Evolutionary conservation across 208 protist species (phyloP), one percentile per base, ranked within the genome.

Genomic region (Lotmaria passim): DNA sequence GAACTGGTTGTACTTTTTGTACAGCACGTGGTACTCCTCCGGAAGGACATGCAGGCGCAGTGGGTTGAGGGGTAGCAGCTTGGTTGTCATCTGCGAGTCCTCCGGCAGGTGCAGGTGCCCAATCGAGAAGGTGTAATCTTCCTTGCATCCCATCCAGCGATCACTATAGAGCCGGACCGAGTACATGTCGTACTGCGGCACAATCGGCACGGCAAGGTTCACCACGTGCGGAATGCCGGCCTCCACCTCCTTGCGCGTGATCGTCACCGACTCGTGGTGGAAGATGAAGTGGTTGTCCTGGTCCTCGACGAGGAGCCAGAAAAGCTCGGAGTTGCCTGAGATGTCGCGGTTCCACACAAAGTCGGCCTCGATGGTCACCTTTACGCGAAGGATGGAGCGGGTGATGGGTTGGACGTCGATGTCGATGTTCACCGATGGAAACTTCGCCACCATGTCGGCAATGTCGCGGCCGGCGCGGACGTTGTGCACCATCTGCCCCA

Each of bases 291-390:
- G 81, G 75, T 97, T 98, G 43, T 97, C 89, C 58, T 91, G 81
- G 75, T 99, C 98, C 81, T 99, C 97, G n/a, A 99, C 93, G 52
- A 97, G 96, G 30, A 99, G 85, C 95, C 96, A 99, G 72, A 93
- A 99, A 17, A 89, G 79, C 85, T 99, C 90, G 10, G 67, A 70
- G 58, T 82, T 90, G 43, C 98, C 98, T 50, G 98, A 98, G 65
- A 98, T 69, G 11, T 93, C 75, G 30, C 92, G 89, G 69, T 87
- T 93, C 98, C 98, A 99, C 55, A 80, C 50, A 79, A 99, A 99
- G 43, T 83, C 72, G 11, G 98, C 76, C 48, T 61, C 74, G 19
- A 99, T 89, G 26, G 73, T 93, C 14, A 99, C 81, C 69, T 94
- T 87, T 11, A 99, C 90, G 39, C 94, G 86, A 38, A 99, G 83